Evolutionary conservation across 768 basidiomycete genomes (phyloP).

Genomic region (Tubosaeta brunneosetosa): DNA sequence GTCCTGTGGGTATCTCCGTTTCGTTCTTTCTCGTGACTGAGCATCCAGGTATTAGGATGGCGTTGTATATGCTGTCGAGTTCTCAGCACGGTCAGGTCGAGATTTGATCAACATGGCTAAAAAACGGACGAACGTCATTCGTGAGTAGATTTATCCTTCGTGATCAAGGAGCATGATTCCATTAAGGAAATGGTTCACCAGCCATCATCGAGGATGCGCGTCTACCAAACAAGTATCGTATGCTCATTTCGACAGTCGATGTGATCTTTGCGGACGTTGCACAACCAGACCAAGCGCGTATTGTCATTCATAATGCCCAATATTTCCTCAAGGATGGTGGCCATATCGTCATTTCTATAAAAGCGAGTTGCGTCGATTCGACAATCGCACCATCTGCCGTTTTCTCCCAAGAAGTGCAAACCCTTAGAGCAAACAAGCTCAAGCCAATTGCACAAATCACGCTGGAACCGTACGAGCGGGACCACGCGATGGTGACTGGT

Average conservation of each 20-base stretch:
- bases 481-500: conserved; percentile 89
- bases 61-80: conserved; percentile 97
- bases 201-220: conserved; percentile 98
- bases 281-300: conserved; percentile 98
- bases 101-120: conserved; percentile 99
- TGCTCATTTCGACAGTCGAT: conserved; percentile 93
- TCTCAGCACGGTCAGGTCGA: conserved; percentile 93
- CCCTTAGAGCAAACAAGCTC: conserved; percentile 70
- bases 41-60: conserved; percentile 61
- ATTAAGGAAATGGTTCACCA: conserved; percentile 25
- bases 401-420: conserved; percentile 84
- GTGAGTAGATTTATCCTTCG: conserved; percentile 46
- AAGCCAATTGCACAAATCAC: conserved; percentile 97
- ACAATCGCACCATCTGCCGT: conserved; percentile 87
- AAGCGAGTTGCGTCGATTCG: conserved; percentile 98
- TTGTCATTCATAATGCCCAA: conserved; percentile 88
- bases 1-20: conserved; percentile 59
- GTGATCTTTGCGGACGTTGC: conserved; percentile 98
- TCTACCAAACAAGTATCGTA: conserved; percentile 93
- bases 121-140: conserved; percentile 98
- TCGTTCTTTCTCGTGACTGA: conserved; percentile 5
- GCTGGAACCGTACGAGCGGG: conserved; percentile 87
- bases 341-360: conserved; percentile 94
- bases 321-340: conserved; percentile 95
- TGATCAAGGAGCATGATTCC: not conserved